phyloP scores from a whole-genome alignment of 2,329 filamentous ascomycete genomes.

The Ceratocystis destructans region DNA sequence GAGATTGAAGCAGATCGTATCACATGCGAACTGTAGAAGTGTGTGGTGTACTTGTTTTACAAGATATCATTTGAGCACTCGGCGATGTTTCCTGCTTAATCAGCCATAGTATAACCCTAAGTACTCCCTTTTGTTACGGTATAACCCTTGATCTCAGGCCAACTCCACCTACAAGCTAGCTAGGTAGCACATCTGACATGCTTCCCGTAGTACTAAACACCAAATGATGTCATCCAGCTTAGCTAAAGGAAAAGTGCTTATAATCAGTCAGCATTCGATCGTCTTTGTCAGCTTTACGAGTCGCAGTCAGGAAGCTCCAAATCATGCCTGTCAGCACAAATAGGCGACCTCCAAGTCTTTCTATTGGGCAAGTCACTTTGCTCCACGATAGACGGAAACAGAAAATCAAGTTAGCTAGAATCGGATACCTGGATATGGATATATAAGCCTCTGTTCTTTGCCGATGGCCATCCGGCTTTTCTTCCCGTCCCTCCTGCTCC shows the following conservation, averaged over 20 bases:
- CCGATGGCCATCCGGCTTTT: neutral
- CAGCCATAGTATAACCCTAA: too few species aligned
- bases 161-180: too few species aligned
- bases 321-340: neutral
- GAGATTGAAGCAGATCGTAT: too few species aligned
- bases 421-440: neutral
- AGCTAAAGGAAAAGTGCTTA: neutral
- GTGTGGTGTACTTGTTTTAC: too few species aligned
- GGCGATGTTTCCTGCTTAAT: too few species aligned
- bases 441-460: neutral
- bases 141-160: too few species aligned
- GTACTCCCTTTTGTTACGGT: too few species aligned
- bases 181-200: too few species aligned
- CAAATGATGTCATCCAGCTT: neutral
- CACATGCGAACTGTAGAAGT: too few species aligned
- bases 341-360: neutral
- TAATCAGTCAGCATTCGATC: neutral
- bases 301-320: neutral
- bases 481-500: neutral
- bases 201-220: neutral
- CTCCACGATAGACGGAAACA: neutral
- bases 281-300: neutral
- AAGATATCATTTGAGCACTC: too few species aligned
- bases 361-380: neutral
- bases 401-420: neutral